These are phyloP conservation scores for Saccharata proteae DNA, from an alignment of 2,329 filamentous ascomycete genomes.

Conservation along the genomic window DNA sequence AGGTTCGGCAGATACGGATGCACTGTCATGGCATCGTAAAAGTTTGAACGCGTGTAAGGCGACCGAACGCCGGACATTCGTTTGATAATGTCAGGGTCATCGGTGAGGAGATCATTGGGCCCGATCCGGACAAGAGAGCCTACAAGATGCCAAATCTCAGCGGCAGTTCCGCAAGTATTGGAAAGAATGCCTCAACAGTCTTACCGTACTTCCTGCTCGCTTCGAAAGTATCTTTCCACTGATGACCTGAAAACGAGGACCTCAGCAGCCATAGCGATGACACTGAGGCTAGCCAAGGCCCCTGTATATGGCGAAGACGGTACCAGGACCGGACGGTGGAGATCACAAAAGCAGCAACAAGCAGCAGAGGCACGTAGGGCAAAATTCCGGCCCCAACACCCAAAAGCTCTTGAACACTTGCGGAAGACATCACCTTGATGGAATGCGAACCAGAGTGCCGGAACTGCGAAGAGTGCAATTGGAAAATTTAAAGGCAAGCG, in stretches of 20 bases:
- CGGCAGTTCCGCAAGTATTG: too few relatives aligned
- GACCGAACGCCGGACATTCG: slow-evolving; percentile 31
- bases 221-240: slow-evolving; percentile 9
- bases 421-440: too few relatives aligned
- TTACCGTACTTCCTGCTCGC: slow-evolving; percentile 12
- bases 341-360: slow-evolving; percentile 6
- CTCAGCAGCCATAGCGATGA: slow-evolving; percentile 13
- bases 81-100: slow-evolving; percentile 33
- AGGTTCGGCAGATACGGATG: slow-evolving; percentile 43
- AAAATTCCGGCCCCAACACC: too few relatives aligned
- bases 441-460: too few relatives aligned
- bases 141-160: slow-evolving; percentile 10
- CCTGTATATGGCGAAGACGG: slow-evolving; percentile 15
- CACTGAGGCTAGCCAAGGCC: slow-evolving; percentile 13
- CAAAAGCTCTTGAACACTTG: too few relatives aligned
- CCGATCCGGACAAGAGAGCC: slow-evolving; percentile 33
- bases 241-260: slow-evolving; percentile 11
- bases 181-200: neutral
- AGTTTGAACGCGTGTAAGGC: slow-evolving; percentile 27
- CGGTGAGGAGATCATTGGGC: slow-evolving; percentile 38
- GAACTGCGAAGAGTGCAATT: too few relatives aligned
- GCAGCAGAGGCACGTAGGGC: slow-evolving; percentile 7
- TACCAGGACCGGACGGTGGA: slow-evolving; percentile 11
- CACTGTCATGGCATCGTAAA: slow-evolving; percentile 35
- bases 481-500: too few relatives aligned